phyloP scores from a whole-genome alignment of 768 basidiomycete species.

The Lactarius indigo region DNA sequence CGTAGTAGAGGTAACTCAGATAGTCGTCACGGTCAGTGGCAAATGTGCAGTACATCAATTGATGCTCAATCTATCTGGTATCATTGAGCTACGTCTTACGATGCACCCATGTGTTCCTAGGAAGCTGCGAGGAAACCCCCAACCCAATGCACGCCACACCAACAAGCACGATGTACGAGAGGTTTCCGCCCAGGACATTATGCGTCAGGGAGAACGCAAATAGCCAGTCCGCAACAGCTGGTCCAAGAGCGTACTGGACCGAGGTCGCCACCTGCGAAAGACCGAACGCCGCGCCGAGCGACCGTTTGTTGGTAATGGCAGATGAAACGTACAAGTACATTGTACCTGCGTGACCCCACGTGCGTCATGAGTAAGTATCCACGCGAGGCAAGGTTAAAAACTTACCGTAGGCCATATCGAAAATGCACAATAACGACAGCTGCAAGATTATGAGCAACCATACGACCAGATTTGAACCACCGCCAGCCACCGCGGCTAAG shows the following conservation, averaged over 20 bases:
- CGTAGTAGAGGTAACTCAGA: too few relatives aligned
- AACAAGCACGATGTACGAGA: neutral
- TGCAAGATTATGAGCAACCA: neutral
- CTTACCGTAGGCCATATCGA: neutral
- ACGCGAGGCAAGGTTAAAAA: neutral
- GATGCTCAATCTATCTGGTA: too few relatives aligned
- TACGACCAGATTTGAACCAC: neutral
- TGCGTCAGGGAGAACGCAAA: slow-evolving; percentile 56
- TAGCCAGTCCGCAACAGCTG: slow-evolving; percentile 55
- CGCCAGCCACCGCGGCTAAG: neutral
- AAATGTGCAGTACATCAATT: too few relatives aligned
- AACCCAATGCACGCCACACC: neutral
- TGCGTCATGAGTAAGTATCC: neutral
- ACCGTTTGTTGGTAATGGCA: slow-evolving; percentile 57
- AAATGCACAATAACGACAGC: neutral
- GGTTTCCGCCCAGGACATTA: slow-evolving; percentile 21
- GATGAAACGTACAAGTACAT: slow-evolving; percentile 66
- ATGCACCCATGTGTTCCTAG: neutral
- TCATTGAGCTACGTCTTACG: too few relatives aligned
- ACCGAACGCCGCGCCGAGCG: slow-evolving; percentile 69
- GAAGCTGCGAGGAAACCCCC: neutral
- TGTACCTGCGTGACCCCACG: slow-evolving; percentile 44
- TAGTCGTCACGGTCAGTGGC: too few relatives aligned
- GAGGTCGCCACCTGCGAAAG: slow-evolving; percentile 36
- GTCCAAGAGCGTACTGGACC: slow-evolving; percentile 46